Conservation (phyloP, 2,329 filamentous ascomycete genomes). For the Penicillium polonicum region DNA sequence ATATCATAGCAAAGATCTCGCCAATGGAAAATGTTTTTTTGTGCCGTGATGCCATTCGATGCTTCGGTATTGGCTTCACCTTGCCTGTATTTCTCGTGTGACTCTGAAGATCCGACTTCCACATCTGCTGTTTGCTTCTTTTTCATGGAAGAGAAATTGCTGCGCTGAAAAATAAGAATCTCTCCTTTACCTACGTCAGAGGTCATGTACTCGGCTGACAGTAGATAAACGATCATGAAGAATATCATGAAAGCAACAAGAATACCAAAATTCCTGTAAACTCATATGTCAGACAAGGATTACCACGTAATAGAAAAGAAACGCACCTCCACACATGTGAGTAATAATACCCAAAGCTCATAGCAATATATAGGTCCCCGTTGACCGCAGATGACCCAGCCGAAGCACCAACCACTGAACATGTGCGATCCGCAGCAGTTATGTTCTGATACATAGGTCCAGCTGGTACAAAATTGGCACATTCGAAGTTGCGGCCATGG, state of each 20-base stretch:
- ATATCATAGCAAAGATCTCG: slow-evolving; percentile 57
- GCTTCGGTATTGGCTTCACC: neutral
- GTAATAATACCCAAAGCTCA: neutral
- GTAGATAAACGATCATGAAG: neutral
- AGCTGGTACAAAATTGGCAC: neutral
- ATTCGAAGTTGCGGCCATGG: neutral
- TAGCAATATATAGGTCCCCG: neutral
- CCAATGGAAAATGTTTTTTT: slow-evolving; percentile 51
- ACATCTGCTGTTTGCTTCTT: neutral
- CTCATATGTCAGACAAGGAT: neutral
- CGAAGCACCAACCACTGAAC: neutral
- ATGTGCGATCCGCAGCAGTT: neutral
- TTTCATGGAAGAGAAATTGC: neutral
- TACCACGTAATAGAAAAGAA: neutral
- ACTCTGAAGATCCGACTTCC: neutral
- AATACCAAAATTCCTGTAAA: neutral
- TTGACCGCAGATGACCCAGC: neutral
- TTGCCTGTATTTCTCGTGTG: neutral
- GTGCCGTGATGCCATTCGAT: slow-evolving; percentile 7
- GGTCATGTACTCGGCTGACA: neutral
- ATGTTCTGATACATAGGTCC: neutral
- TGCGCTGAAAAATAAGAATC: neutral
- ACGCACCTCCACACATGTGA: neutral
- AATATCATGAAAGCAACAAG: neutral
- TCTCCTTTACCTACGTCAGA: neutral